A percentile compares a stretch with the other conserved stretches of the same genome.
These are phyloP conservation scores for Lactuca saligna DNA, from an alignment of 129 eudicot genomes.

Conservation along the genomic window DNA sequence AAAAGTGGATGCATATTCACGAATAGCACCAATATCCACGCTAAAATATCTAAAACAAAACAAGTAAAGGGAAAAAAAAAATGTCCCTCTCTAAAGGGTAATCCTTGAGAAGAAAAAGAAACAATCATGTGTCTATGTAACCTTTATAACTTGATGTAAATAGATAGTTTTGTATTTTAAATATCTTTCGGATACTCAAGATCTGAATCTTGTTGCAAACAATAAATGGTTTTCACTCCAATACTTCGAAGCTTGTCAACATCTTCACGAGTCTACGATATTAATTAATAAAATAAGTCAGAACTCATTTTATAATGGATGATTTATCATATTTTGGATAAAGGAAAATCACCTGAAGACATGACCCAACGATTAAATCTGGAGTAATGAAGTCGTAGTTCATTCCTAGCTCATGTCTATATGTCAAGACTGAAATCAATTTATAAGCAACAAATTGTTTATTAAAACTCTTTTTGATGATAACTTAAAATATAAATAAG, in stretches of 20 bases:
- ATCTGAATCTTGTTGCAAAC: slow-evolving; percentile 93
- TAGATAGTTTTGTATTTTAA: not conserved
- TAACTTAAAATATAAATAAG: too few species aligned
- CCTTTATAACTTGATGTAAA: slow-evolving; percentile 13
- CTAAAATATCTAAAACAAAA: slow-evolving; percentile 70
- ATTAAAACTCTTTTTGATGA: too few species aligned
- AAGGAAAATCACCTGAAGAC: slow-evolving; percentile 74
- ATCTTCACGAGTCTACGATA: slow-evolving; percentile 75
- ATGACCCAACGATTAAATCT: slow-evolving; percentile 91
- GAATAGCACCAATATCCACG: slow-evolving; percentile 77
- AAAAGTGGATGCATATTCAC: slow-evolving; percentile 62
- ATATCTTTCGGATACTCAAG: slow-evolving; percentile 81
- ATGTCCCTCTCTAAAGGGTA: slow-evolving; percentile 3
- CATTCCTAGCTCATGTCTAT: slow-evolving; percentile 95
- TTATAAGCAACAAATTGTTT: slow-evolving; percentile 12
- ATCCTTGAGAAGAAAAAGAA: not conserved
- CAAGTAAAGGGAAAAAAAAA: slow-evolving; percentile 47
- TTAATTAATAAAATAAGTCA: slow-evolving; percentile 16
- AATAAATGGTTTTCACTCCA: slow-evolving; percentile 88
- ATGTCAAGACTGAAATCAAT: slow-evolving; percentile 65
- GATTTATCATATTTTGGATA: not conserved
- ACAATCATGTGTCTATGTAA: not conserved
- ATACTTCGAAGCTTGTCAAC: slow-evolving; percentile 88
- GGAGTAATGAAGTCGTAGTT: slow-evolving; percentile 87
- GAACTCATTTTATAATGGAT: not conserved